A percentile compares a stretch with the other conserved stretches of the same genome.
Conservation (phyloP, 305 asterid species). For the Monarda citriodora region DNA sequence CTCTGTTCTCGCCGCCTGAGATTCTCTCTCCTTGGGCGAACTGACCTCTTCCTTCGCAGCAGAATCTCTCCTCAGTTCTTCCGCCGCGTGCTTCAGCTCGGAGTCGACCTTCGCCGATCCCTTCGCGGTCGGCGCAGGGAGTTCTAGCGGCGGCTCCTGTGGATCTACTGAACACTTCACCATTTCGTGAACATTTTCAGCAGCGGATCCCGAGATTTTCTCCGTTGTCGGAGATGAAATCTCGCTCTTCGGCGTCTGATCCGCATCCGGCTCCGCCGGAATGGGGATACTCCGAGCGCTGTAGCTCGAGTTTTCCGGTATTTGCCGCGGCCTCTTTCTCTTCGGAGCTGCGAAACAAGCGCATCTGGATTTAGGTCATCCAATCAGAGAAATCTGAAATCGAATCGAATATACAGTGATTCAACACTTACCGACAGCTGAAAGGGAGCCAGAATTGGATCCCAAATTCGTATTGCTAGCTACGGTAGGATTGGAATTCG, state of each 20-base stretch:
- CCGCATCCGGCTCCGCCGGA: conserved; percentile 46
- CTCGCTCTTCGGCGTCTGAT: conserved; percentile 66
- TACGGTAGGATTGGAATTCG: conserved; percentile 59
- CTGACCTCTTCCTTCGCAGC: conserved; percentile 44
- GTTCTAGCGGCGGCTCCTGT: conserved; percentile 21
- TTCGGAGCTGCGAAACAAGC: conserved; percentile 55
- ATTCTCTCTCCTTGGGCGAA: conserved; percentile 58
- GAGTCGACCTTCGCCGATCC: conserved; percentile 42
- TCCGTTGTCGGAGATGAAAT: conserved; percentile 55
- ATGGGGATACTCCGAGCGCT: conserved; percentile 51
- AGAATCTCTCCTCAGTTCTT: conserved; percentile 40
- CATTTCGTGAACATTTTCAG: conserved; percentile 48
- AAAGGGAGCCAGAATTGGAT: conserved; percentile 47
- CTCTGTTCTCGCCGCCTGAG: conserved; percentile 38
- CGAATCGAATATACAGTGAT: background rate
- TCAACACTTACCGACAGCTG: conserved; percentile 71
- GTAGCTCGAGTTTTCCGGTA: conserved; percentile 51
- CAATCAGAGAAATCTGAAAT: background rate
- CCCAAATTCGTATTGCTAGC: conserved; percentile 34
- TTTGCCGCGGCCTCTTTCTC: conserved; percentile 80
- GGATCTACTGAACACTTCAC: conserved; percentile 37
- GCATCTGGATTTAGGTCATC: background rate
- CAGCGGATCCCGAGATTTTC: conserved; percentile 46
- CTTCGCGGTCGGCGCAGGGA: conserved; percentile 34
- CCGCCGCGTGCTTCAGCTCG: conserved; percentile 40